Conservation (phyloP, 2,329 filamentous ascomycete species). For the Sphaerostilbella broomeana region DNA sequence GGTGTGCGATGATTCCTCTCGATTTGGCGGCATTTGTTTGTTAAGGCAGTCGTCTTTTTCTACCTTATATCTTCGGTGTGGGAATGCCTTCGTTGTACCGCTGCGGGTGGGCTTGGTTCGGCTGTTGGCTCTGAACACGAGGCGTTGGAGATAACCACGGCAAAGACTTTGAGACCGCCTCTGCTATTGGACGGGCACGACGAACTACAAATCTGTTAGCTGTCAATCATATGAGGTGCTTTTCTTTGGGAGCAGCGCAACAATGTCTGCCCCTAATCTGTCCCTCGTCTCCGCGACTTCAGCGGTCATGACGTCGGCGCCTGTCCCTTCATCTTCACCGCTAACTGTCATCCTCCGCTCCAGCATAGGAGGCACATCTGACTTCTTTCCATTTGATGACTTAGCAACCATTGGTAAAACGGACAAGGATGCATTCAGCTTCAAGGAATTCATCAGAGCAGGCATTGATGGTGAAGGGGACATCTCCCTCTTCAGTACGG, state of each 20-base stretch:
- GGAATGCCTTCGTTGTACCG: slow-evolving; percentile 3
- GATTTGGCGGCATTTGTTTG: too few relatives aligned
- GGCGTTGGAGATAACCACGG: too few relatives aligned
- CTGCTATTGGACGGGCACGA: too few relatives aligned
- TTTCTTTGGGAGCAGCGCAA: slow-evolving; percentile 1
- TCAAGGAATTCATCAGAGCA: slow-evolving; percentile 29
- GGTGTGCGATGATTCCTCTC: background rate
- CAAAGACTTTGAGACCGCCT: too few relatives aligned
- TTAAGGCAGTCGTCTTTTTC: too few relatives aligned
- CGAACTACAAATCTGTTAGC: too few relatives aligned
- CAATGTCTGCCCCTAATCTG: slow-evolving; percentile 7
- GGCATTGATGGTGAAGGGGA: slow-evolving; percentile 28
- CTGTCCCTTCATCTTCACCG: slow-evolving; percentile 11
- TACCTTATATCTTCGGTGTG: slow-evolving; percentile 1
- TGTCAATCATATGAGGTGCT: too few relatives aligned
- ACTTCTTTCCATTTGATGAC: slow-evolving; percentile 34
- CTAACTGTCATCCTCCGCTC: slow-evolving; percentile 25
- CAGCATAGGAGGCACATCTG: slow-evolving; percentile 26
- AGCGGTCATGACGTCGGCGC: slow-evolving; percentile 17
- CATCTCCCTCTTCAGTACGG: slow-evolving; percentile 27
- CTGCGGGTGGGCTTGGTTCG: background rate
- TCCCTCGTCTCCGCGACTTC: slow-evolving; percentile 2
- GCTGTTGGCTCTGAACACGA: slow-evolving; percentile 4
- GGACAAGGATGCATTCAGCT: slow-evolving; percentile 24
- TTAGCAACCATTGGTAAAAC: slow-evolving; percentile 25